These are phyloP conservation scores for Polyplosphaeria fusca DNA, from an alignment of 495 filamentous ascomycete species.

Conservation along the genomic window DNA sequence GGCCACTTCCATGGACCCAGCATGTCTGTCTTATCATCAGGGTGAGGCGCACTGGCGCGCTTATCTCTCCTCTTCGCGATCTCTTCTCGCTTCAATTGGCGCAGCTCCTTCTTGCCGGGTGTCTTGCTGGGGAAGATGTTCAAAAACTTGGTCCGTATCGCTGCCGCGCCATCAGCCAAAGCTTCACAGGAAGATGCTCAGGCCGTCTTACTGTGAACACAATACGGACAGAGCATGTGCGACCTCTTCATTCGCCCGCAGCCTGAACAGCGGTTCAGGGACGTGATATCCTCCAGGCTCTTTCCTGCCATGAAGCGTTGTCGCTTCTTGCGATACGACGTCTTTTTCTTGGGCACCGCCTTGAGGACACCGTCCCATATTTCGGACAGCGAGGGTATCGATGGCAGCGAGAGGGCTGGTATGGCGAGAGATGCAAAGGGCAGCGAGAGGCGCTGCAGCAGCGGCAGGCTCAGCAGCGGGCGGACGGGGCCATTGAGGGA, in stretches of 20 bases:
- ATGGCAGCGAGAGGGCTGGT: constrained; percentile 52
- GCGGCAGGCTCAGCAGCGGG: constrained; percentile 30
- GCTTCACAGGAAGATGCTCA: not conserved
- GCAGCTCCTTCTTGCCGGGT: constrained; percentile 6
- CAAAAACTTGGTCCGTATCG: constrained; percentile 26
- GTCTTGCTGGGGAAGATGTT: not conserved
- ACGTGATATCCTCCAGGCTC: constrained; percentile 81
- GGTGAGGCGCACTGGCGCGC: not conserved
- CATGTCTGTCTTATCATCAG: not conserved
- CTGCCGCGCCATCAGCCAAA: constrained; percentile 6
- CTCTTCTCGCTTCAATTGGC: constrained; percentile 5
- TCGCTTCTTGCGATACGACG: constrained; percentile 92
- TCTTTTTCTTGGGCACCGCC: constrained; percentile 98
- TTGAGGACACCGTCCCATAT: constrained; percentile 90
- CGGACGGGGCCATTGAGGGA: constrained; percentile 37
- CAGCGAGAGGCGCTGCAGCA: constrained; percentile 31
- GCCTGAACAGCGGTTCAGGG: constrained; percentile 78
- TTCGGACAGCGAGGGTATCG: constrained; percentile 60
- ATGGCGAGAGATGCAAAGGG: constrained; percentile 34
- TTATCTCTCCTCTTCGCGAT: not conserved
- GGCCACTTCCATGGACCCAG: not conserved
- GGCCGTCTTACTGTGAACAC: constrained; percentile 59
- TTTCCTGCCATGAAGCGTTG: constrained; percentile 92
- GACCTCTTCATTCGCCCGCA: constrained; percentile 85
- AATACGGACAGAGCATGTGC: constrained; percentile 82